phyloP scores from a whole-genome alignment of 768 basidiomycete genomes.

The Tremella fuciformis region DNA sequence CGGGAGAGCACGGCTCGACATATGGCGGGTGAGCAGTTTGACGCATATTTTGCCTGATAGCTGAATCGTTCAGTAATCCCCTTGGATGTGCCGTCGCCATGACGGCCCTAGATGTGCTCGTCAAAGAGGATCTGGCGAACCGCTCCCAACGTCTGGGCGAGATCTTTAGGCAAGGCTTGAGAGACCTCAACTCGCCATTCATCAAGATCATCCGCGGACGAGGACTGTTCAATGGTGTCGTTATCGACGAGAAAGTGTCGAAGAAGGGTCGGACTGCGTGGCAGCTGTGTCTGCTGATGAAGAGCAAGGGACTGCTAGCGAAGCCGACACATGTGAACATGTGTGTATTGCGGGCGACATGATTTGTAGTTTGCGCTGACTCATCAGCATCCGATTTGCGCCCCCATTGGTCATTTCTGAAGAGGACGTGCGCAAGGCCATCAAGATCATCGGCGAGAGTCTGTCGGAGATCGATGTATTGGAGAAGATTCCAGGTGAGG shows the following conservation, averaged over 20 bases:
- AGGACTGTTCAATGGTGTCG: slow-evolving; percentile 87
- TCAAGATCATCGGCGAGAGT: slow-evolving; percentile 71
- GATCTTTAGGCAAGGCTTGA: slow-evolving; percentile 63
- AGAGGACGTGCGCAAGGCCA: slow-evolving; percentile 70
- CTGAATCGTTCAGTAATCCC: slow-evolving; percentile 65
- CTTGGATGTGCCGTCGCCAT: slow-evolving; percentile 94
- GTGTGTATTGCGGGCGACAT: slow-evolving; percentile 57
- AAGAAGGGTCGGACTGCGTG: slow-evolving; percentile 79
- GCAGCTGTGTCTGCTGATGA: slow-evolving; percentile 90
- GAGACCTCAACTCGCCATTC: slow-evolving; percentile 59
- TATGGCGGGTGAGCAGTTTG: slow-evolving; percentile 73
- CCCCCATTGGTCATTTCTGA: slow-evolving; percentile 94
- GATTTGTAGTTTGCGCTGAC: slow-evolving; percentile 5
- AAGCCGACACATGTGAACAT: slow-evolving; percentile 96
- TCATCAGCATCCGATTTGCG: slow-evolving; percentile 82
- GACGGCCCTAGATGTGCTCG: slow-evolving; percentile 84
- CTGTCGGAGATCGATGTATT: slow-evolving; percentile 73
- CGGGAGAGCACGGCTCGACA: slow-evolving; percentile 93
- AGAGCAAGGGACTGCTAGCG: slow-evolving; percentile 80
- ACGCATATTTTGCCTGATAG: not conserved
- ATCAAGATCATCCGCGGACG: slow-evolving; percentile 76
- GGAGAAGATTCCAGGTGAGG: slow-evolving; percentile 49
- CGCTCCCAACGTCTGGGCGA: slow-evolving; percentile 76
- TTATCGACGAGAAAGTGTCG: slow-evolving; percentile 81
- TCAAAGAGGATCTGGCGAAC: slow-evolving; percentile 78